Evolutionary conservation across 768 basidiomycete species (phyloP).

Genomic region (Thelephora ganbajun): DNA sequence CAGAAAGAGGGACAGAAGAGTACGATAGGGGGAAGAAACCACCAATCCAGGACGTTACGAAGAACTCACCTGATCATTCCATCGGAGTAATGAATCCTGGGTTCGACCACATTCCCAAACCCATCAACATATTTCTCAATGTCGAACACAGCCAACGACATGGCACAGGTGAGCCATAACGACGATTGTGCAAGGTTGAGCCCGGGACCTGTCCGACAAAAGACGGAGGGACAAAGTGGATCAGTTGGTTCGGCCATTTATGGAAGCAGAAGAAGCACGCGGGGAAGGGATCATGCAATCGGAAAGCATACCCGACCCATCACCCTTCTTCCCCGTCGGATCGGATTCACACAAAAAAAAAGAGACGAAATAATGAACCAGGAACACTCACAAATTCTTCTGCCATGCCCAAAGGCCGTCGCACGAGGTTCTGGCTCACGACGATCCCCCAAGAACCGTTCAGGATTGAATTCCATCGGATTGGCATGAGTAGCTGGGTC

Average conservation of each 20-base stretch:
- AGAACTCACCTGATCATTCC: conserved; percentile 14
- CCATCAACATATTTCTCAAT: conserved; percentile 15
- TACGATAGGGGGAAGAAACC: too few relatives aligned
- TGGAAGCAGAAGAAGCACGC: too few relatives aligned
- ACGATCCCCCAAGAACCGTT: conserved; percentile 11
- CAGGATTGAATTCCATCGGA: conserved; percentile 15
- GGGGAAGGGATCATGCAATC: too few relatives aligned
- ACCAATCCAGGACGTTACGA: too few relatives aligned
- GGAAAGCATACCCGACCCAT: too few relatives aligned
- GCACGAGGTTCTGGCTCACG: conserved; percentile 16
- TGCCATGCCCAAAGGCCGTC: conserved; percentile 23
- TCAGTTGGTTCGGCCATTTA: too few relatives aligned
- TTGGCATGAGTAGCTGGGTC: conserved; percentile 12
- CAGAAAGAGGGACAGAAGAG: too few relatives aligned
- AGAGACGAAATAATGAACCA: too few relatives aligned
- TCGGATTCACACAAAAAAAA: too few relatives aligned
- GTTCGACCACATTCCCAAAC: conserved; percentile 13
- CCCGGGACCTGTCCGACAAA: too few relatives aligned
- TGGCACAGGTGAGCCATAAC: conserved; percentile 21
- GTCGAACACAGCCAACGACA: conserved; percentile 21
- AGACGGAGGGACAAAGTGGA: too few relatives aligned
- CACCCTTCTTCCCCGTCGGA: too few relatives aligned
- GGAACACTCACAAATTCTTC: conserved; percentile 13
- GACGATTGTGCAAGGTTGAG: conserved; percentile 25
- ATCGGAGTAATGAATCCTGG: conserved; percentile 11